These are phyloP conservation scores for Trichoderma pleuroti DNA, from an alignment of 2,329 filamentous ascomycete species.

Conservation along the genomic window DNA sequence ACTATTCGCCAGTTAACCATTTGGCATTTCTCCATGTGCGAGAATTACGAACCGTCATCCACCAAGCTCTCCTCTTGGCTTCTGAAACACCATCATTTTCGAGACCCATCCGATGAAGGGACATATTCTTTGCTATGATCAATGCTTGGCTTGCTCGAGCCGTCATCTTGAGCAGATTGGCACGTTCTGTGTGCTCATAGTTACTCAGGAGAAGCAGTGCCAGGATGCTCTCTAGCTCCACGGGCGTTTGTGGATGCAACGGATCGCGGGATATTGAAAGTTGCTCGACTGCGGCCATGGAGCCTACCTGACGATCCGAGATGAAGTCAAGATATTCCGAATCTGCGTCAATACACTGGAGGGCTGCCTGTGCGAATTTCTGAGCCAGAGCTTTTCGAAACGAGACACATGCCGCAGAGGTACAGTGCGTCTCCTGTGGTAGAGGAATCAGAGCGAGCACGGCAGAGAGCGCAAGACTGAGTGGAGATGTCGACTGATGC, in stretches of 20 bases:
- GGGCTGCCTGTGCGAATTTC: background rate
- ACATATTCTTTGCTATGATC: background rate
- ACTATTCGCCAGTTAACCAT: background rate
- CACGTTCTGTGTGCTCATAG: background rate
- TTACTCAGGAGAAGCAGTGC: background rate
- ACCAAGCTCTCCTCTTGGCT: background rate
- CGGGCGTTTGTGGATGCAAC: background rate
- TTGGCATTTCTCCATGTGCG: background rate
- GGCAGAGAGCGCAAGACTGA: background rate
- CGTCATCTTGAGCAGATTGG: background rate
- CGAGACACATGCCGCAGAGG: background rate
- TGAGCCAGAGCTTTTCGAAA: constrained; percentile 3
- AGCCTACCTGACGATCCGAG: background rate
- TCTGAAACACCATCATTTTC: background rate
- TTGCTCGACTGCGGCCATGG: background rate
- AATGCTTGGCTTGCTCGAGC: background rate
- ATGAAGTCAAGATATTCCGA: background rate
- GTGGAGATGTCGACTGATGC: background rate
- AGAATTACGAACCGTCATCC: background rate
- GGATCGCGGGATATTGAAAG: background rate
- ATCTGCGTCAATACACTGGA: background rate
- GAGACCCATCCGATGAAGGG: background rate
- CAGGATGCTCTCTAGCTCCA: background rate
- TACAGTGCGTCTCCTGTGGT: background rate
- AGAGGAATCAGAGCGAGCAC: background rate